Evolutionary conservation across 768 basidiomycete species (phyloP).

Genomic region (Hortiboletus campestris): DNA sequence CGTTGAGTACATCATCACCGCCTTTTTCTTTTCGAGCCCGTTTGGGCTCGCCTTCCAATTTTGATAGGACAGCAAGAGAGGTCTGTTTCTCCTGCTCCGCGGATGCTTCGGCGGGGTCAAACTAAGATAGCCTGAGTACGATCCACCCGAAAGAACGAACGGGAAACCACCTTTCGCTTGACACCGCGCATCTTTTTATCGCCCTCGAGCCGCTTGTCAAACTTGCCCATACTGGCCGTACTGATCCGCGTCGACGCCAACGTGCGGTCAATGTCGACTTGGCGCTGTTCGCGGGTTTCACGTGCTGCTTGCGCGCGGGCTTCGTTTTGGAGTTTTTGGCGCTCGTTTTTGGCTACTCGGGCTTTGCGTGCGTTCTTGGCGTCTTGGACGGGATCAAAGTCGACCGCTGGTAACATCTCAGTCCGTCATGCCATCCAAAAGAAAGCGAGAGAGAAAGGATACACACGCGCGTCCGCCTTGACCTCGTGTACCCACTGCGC

Average conservation of each 20-base stretch:
- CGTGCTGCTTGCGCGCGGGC: slow-evolving; percentile 48
- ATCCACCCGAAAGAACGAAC: not conserved
- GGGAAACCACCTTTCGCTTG: slow-evolving; percentile 79
- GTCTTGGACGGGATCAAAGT: slow-evolving; percentile 74
- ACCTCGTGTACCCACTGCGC: slow-evolving; percentile 93
- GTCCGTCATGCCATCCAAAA: not conserved
- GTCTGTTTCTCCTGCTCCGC: slow-evolving; percentile 65
- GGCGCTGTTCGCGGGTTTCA: slow-evolving; percentile 49
- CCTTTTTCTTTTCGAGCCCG: slow-evolving; percentile 44
- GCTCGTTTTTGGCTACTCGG: slow-evolving; percentile 81
- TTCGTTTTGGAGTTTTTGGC: slow-evolving; percentile 69
- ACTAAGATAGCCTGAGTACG: slow-evolving; percentile 45
- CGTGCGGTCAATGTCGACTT: slow-evolving; percentile 71
- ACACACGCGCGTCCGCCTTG: slow-evolving; percentile 78
- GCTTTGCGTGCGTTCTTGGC: slow-evolving; percentile 80
- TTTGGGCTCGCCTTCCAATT: slow-evolving; percentile 71
- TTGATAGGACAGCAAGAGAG: slow-evolving; percentile 72
- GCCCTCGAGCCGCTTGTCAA: slow-evolving; percentile 86
- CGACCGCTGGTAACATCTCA: slow-evolving; percentile 51
- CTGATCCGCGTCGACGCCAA: slow-evolving; percentile 75
- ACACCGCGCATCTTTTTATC: slow-evolving; percentile 86
- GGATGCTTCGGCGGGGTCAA: slow-evolving; percentile 76
- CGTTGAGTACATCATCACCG: slow-evolving; percentile 64
- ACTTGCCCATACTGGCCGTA: slow-evolving; percentile 95
- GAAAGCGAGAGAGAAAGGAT: not conserved